A percentile compares a stretch with the other conserved stretches of the same genome.
These are phyloP conservation scores for Ceratocystis variospora DNA, from an alignment of 2,329 filamentous ascomycete species.

Conservation along the genomic window DNA sequence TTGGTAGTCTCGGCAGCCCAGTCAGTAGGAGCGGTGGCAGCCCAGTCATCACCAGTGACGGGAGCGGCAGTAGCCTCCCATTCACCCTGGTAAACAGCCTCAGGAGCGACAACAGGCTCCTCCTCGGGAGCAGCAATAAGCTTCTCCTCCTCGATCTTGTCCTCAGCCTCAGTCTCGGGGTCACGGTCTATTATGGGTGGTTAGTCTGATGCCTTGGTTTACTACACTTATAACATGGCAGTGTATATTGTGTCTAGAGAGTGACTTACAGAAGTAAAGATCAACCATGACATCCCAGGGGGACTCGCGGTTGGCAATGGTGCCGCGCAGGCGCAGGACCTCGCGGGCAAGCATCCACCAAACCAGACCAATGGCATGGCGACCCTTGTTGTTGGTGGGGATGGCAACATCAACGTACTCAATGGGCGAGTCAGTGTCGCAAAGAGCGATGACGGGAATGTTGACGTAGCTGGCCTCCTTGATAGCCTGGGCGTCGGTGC, in stretches of 20 bases:
- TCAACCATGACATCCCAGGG: constrained; percentile 99
- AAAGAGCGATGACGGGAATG: constrained; percentile 98
- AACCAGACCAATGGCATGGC: constrained; percentile 93
- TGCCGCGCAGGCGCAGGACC: constrained; percentile 96
- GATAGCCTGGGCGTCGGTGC: constrained; percentile 99
- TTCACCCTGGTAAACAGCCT: constrained; percentile 65
- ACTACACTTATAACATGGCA: neutral
- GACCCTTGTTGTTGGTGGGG: constrained; percentile 99
- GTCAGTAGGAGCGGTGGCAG: constrained; percentile 53
- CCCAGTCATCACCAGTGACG: constrained; percentile 49
- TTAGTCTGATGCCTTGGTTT: constrained; percentile 18
- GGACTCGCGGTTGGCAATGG: constrained; percentile 85
- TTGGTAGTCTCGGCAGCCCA: constrained; percentile 50
- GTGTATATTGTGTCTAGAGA: neutral
- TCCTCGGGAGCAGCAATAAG: constrained; percentile 61
- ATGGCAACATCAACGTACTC: constrained; percentile 99
- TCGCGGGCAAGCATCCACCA: constrained; percentile 99
- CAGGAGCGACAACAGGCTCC: constrained; percentile 55
- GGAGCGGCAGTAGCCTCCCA: constrained; percentile 70
- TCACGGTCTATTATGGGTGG: constrained; percentile 57
- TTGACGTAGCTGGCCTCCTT: constrained; percentile 99
- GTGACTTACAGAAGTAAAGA: constrained; percentile 83
- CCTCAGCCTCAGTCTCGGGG: constrained; percentile 98
- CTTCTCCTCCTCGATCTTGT: constrained; percentile 93
- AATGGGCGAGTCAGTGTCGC: constrained; percentile 97